Conservation (phyloP, 106 monocot genomes). For the Iris macrosiphon region DNA sequence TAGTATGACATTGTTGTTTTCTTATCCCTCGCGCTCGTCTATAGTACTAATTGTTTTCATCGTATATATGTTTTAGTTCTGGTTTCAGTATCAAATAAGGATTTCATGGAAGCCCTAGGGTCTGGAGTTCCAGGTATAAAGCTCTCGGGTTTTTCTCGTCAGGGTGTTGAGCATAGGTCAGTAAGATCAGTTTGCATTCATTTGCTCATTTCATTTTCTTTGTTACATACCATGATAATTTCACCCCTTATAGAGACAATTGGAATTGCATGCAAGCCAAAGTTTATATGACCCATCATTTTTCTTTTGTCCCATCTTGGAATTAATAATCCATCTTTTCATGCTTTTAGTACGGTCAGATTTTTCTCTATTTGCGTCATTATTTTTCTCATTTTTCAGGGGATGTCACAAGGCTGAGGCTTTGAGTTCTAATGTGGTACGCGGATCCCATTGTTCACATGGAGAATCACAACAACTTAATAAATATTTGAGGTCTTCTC, state of each 20-base stretch:
- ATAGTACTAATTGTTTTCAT: too few species aligned
- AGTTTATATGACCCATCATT: too few species aligned
- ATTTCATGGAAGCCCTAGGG: constrained; percentile 19
- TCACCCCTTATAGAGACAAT: too few species aligned
- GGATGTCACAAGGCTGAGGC: background rate
- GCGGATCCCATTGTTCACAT: background rate
- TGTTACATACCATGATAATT: background rate
- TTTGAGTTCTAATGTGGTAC: background rate
- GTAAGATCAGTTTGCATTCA: background rate
- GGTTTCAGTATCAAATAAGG: too few species aligned
- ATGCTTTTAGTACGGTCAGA: too few species aligned
- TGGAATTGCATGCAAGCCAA: too few species aligned
- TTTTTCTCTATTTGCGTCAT: background rate
- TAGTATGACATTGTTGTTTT: too few species aligned
- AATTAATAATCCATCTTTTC: background rate
- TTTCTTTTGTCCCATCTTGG: background rate
- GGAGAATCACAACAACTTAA: background rate
- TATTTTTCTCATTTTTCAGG: constrained; percentile 6
- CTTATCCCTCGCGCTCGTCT: too few species aligned
- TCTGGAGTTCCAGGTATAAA: constrained; percentile 1
- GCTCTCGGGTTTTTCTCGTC: constrained; percentile 4
- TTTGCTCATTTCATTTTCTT: background rate
- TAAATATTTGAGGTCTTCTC: background rate
- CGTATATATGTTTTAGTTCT: too few species aligned
- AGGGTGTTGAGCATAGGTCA: background rate